A percentile compares a stretch with the other conserved stretches of the same genome.
Evolutionary conservation across 2,329 filamentous ascomycete genomes (phyloP).

Genomic region (Erysiphe neolycopersici): DNA sequence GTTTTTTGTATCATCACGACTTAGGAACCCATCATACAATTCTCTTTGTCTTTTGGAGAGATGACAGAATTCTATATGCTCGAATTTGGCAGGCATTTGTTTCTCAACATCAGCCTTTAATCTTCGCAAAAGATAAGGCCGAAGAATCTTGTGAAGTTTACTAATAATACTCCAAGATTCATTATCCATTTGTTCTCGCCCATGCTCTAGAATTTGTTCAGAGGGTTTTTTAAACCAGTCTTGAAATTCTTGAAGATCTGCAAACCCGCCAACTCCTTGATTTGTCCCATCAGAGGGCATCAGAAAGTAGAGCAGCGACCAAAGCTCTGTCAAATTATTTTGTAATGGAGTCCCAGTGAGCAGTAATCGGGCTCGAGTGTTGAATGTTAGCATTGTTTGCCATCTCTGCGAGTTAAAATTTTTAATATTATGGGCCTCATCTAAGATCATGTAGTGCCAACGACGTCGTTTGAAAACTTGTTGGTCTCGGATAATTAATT

Average conservation of each 20-base stretch:
- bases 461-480: slow-evolving; percentile 74
- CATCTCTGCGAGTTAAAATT: slow-evolving; percentile 96
- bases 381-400: slow-evolving; percentile 85
- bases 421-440: slow-evolving; percentile 98
- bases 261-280: slow-evolving; percentile 68
- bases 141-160: slow-evolving; percentile 78
- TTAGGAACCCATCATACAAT: slow-evolving; percentile 89
- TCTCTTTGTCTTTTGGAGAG: slow-evolving; percentile 87
- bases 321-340: slow-evolving; percentile 88
- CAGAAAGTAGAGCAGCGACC: slow-evolving; percentile 89
- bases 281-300: slow-evolving; percentile 59
- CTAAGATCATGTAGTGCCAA: slow-evolving; percentile 96
- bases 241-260: slow-evolving; percentile 84
- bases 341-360: slow-evolving; percentile 88
- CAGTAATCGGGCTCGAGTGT: slow-evolving; percentile 63
- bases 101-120: slow-evolving; percentile 95
- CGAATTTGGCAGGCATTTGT: slow-evolving; percentile 95
- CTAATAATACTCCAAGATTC: slow-evolving; percentile 78
- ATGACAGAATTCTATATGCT: slow-evolving; percentile 87
- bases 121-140: slow-evolving; percentile 71
- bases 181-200: slow-evolving; percentile 77
- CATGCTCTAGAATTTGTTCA: slow-evolving; percentile 86
- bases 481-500: slow-evolving; percentile 81
- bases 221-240: slow-evolving; percentile 91
- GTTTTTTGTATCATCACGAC: slow-evolving; percentile 63